phyloP scores from a whole-genome alignment of 2,329 filamentous ascomycete genomes.

The Fusarium brachygibbosum region DNA sequence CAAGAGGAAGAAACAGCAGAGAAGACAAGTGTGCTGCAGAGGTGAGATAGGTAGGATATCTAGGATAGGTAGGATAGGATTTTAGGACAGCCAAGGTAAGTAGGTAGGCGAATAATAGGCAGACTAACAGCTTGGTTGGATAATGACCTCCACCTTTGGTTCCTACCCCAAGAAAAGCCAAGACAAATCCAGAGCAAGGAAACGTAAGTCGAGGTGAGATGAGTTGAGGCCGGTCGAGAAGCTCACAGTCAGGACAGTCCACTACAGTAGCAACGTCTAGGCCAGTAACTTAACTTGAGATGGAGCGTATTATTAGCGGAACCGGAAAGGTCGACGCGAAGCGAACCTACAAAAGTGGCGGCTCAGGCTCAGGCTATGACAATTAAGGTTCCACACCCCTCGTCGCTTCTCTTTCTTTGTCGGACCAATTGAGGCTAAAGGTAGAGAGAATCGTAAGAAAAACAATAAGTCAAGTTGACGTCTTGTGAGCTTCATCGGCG shows the following conservation, averaged over 20 bases:
- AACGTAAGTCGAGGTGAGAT: slow-evolving; percentile 5
- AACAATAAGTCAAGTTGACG: slow-evolving; percentile 17
- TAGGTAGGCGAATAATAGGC: slow-evolving; percentile 3
- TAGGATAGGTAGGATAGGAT: slow-evolving; percentile 8
- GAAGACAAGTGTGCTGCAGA: slow-evolving; percentile 30
- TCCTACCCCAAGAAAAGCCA: slow-evolving; percentile 27
- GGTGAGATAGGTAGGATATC: slow-evolving; percentile 10
- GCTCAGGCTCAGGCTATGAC: slow-evolving; percentile 33
- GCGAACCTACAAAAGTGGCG: slow-evolving; percentile 43
- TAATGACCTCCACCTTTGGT: slow-evolving; percentile 28
- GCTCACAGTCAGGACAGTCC: slow-evolving; percentile 21
- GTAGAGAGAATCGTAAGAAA: slow-evolving; percentile 1
- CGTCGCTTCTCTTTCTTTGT: slow-evolving; percentile 21
- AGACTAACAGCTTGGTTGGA: slow-evolving; percentile 5
- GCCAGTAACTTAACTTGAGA: slow-evolving; percentile 5
- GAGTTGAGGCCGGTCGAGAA: slow-evolving; percentile 33
- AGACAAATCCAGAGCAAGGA: slow-evolving; percentile 16
- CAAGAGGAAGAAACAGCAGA: slow-evolving; percentile 34
- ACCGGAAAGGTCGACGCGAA: slow-evolving; percentile 36
- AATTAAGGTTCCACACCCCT: slow-evolving; percentile 49
- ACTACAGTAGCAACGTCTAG: slow-evolving; percentile 15
- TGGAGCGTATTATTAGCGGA: slow-evolving; percentile 24
- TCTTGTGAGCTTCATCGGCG: slow-evolving; percentile 23
- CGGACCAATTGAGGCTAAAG: slow-evolving; percentile 3
- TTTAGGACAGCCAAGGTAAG: slow-evolving; percentile 5